A percentile compares a stretch with the other conserved stretches of the same genome.
Evolutionary conservation across 208 protist genomes (phyloP).

Genomic region (Novymonas esmeraldas): DNA sequence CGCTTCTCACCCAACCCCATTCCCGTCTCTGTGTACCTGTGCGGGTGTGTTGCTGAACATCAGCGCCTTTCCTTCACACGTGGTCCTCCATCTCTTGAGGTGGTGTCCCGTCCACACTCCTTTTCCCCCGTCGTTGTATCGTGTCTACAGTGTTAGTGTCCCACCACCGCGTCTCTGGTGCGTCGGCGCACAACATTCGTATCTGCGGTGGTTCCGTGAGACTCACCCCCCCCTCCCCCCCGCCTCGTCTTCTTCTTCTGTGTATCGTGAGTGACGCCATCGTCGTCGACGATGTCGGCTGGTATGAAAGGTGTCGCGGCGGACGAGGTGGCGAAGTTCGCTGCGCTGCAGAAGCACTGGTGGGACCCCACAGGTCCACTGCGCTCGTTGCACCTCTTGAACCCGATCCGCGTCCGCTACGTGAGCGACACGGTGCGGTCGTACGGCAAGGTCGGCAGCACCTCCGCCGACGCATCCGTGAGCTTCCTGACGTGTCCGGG

Average conservation of each 20-base stretch:
- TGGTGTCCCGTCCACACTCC: too few relatives aligned
- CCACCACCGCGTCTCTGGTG: too few relatives aligned
- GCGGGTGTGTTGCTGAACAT: too few relatives aligned
- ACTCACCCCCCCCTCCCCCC: background rate
- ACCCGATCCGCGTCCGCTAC: constrained; percentile 90
- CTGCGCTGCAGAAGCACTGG: constrained; percentile 77
- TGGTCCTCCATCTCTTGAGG: too few relatives aligned
- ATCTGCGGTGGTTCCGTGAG: too few relatives aligned
- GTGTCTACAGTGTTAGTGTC: too few relatives aligned
- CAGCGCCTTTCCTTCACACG: too few relatives aligned
- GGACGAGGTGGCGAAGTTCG: constrained; percentile 84
- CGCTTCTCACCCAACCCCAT: too few relatives aligned
- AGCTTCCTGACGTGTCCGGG: constrained; percentile 19
- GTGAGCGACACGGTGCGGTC: constrained; percentile 54
- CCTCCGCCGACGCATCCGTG: constrained; percentile 8
- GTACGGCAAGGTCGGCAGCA: constrained; percentile 35
- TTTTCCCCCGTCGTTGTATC: too few relatives aligned
- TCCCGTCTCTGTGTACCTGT: too few relatives aligned
- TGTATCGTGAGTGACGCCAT: background rate
- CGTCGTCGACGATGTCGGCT: constrained; percentile 2
- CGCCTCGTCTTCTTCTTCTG: background rate
- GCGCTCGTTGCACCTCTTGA: constrained; percentile 92
- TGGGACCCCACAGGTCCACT: constrained; percentile 88
- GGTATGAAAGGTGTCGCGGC: constrained; percentile 44
- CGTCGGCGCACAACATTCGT: too few relatives aligned